Evolutionary conservation across 257 asterid species (phyloP), one percentile per base, ranked within the genome.

Genomic region (Echites panduratus): DNA sequence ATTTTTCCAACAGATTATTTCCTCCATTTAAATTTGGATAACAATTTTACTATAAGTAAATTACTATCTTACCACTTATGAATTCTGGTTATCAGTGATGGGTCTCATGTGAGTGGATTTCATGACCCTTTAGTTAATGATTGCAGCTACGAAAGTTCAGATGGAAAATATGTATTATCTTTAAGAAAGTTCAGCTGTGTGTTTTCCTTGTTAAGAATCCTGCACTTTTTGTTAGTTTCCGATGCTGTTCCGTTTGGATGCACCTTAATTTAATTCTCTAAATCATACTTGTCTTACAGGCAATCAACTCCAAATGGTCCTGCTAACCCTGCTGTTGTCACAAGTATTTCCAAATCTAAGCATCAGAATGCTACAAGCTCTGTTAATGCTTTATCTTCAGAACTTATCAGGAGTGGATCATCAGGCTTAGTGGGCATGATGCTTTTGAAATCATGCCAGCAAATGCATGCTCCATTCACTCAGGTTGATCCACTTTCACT

Each of bases 391-490:
- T 76, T 61, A 75, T 64, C 71, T 77, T 77, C 82, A 66, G 82
- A 66, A 65, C 70, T 58, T 76, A 77, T 71, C 73, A 88, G 98
- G 80, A 87, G 73, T 75, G 91, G 87, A 73, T 85, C 95, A 72
- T 85, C 85, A 84, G 92, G 89, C 68, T 76, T 75, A 62, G 81
- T 82, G 29, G 87, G 81, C 65, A 84, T 83, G 95, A 88, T 92
- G 98, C 98, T 92, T 80, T 75, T 92, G 84, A 87, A 85, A 73
- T 82, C 92, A 58, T 35, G 65, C 81, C 87, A 83, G 85, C 74
- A 63, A 59, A 86, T 92, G 96, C 90, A 87, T 77, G 86, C 89
- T 79, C 98, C 98, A 68, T 70, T 82, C 41, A 92, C 92, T 70
- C 98, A 86, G 98, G 98, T 92, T 76, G 74, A 72, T 80, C 73